Conservation (phyloP, 1,284 basidiomycete genomes). For the Apiotrichum montevideense region DNA sequence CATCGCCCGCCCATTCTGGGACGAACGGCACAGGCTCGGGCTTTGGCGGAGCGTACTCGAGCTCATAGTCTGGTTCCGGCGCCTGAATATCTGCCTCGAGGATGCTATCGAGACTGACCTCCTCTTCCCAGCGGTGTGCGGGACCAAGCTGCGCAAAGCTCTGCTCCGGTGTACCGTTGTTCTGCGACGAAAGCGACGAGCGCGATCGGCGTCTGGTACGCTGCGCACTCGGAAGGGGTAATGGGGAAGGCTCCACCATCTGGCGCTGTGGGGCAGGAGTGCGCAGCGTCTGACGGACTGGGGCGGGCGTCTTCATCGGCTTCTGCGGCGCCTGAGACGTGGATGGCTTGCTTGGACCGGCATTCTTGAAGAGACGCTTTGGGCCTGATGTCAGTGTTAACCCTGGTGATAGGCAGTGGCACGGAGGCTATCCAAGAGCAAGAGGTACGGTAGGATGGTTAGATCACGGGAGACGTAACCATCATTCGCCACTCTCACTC, state of each 20-base stretch:
- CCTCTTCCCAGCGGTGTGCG: constrained; percentile 32
- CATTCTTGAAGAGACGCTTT: constrained; percentile 16
- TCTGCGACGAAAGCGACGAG: constrained; percentile 5
- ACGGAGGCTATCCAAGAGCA: no score
- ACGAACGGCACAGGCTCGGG: constrained; percentile 8
- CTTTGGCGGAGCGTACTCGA: constrained; percentile 13
- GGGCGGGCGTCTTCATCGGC: constrained; percentile 9
- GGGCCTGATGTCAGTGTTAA: constrained; percentile 7
- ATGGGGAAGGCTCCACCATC: constrained; percentile 18
- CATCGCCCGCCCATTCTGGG: constrained; percentile 12
- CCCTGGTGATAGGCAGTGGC: neutral
- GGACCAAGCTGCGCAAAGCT: neutral
- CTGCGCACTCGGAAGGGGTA: constrained; percentile 37
- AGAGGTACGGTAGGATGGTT: no score
- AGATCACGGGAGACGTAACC: no score
- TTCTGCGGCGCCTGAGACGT: neutral
- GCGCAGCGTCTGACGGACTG: constrained; percentile 5
- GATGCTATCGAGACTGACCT: constrained; percentile 31
- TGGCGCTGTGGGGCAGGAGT: constrained; percentile 9
- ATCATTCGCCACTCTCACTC: no score
- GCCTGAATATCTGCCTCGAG: constrained; percentile 20
- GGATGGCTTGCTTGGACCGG: neutral
- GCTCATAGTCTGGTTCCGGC: constrained; percentile 8
- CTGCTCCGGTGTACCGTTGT: neutral
- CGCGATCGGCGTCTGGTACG: constrained; percentile 23